A percentile compares a stretch with the other conserved stretches of the same genome.
These are phyloP conservation scores for Candida mesenterica DNA, from an alignment of 1,139 yeast species.

Conservation along the genomic window DNA sequence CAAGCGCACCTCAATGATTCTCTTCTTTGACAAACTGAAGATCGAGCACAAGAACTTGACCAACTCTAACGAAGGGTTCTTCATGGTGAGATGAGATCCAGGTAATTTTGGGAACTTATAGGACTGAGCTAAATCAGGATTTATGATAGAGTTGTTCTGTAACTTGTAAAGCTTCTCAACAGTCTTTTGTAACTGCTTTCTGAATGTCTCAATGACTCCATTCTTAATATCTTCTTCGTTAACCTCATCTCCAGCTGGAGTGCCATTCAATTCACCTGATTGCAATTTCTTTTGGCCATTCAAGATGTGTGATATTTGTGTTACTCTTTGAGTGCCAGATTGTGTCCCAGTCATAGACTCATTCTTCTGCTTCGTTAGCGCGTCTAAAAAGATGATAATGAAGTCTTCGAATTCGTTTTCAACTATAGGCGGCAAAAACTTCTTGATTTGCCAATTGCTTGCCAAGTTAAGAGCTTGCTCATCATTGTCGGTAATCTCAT, in stretches of 20 bases:
- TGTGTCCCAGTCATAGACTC: constrained; percentile 36
- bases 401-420: constrained; percentile 87
- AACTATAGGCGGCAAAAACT: constrained; percentile 70
- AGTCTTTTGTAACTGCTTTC: constrained; percentile 65
- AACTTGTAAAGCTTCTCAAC: constrained; percentile 61
- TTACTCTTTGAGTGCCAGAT: constrained; percentile 55
- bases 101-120: constrained; percentile 73
- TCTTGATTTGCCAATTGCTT: constrained; percentile 79
- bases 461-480: constrained; percentile 56
- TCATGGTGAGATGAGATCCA: constrained; percentile 60
- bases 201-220: constrained; percentile 50
- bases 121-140: constrained; percentile 61
- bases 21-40: constrained; percentile 59
- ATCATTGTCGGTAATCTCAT: constrained; percentile 54
- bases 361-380: constrained; percentile 58
- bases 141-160: constrained; percentile 71
- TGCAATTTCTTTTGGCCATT: constrained; percentile 43
- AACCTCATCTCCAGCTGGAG: constrained; percentile 15
- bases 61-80: constrained; percentile 76
- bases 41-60: constrained; percentile 77
- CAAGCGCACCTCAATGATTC: constrained; percentile 70
- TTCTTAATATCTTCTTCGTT: constrained; percentile 32
- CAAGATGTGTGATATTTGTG: constrained; percentile 60
- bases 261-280: constrained; percentile 23
- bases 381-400: constrained; percentile 74